phyloP scores from a whole-genome alignment of 2,329 filamentous ascomycete species.

The Fusarium secorum region DNA sequence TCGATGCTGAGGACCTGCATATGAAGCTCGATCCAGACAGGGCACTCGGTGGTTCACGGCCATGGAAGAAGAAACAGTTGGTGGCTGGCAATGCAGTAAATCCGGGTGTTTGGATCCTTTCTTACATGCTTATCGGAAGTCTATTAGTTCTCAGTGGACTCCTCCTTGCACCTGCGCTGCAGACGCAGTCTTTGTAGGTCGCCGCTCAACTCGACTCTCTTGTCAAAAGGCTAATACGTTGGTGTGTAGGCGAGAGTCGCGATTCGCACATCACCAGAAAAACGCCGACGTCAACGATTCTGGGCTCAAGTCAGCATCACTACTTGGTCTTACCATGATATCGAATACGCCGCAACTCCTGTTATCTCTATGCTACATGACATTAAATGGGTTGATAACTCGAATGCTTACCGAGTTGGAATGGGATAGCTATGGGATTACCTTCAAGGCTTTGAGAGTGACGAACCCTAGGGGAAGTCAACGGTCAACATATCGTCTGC shows the following conservation, averaged over 20 bases:
- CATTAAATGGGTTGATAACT: not conserved
- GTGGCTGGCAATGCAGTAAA: not conserved
- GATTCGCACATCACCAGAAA: not conserved
- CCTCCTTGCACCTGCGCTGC: not conserved
- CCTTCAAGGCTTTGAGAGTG: not conserved
- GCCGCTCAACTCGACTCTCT: not conserved
- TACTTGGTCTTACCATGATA: not conserved
- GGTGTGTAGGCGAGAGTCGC: not conserved
- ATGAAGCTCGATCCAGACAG: not conserved
- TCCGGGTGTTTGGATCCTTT: not conserved
- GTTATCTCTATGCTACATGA: not conserved
- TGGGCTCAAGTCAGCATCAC: not conserved
- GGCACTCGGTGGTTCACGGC: rapidly evolving
- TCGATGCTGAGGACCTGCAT: not conserved
- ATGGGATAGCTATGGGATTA: not conserved
- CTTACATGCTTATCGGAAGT: not conserved
- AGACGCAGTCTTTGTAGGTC: not conserved
- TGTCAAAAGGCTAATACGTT: rapidly evolving
- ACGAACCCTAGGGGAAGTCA: not conserved
- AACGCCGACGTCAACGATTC: not conserved
- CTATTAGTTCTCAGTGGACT: not conserved
- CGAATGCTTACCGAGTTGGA: not conserved
- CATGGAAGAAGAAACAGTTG: rapidly evolving
- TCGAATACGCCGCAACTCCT: not conserved
- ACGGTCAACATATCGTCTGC: not conserved